A percentile compares a stretch with the other conserved stretches of the same genome.
Conservation (phyloP, 2,329 filamentous ascomycete species). For the Aspergillus sp. region DNA sequence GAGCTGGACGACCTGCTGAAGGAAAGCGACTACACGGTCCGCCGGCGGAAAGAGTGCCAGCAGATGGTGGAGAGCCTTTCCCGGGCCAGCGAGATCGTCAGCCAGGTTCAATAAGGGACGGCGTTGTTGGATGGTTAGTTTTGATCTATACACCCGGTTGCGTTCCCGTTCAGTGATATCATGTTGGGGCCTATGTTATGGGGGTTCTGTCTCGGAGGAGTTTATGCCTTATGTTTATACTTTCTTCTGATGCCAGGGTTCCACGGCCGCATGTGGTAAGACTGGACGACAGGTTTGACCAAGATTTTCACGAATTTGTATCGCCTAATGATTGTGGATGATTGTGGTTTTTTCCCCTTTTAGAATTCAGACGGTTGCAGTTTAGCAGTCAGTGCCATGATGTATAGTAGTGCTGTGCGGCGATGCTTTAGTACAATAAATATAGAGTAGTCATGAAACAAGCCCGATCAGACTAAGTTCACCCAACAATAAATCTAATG, state of each 20-base stretch:
- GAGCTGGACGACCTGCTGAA: slow-evolving; percentile 93
- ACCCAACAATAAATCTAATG: no score
- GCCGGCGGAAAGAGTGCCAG: slow-evolving; percentile 95
- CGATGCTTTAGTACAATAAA: background rate
- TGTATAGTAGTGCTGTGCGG: slow-evolving; percentile 12
- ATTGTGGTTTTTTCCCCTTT: slow-evolving; percentile 12
- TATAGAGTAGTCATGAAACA: no score
- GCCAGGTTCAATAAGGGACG: slow-evolving; percentile 61
- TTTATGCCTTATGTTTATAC: slow-evolving; percentile 19
- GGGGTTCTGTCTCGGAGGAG: slow-evolving; percentile 10
- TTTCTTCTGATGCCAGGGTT: slow-evolving; percentile 16
- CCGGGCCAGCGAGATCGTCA: slow-evolving; percentile 94
- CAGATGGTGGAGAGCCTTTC: slow-evolving; percentile 96
- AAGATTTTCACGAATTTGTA: slow-evolving; percentile 28
- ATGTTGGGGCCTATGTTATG: slow-evolving; percentile 17
- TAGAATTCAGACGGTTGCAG: slow-evolving; percentile 19
- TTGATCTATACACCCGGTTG: slow-evolving; percentile 16
- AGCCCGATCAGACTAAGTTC: no score
- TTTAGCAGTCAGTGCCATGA: background rate
- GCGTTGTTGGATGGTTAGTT: slow-evolving; percentile 19
- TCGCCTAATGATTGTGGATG: slow-evolving; percentile 27
- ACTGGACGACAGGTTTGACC: slow-evolving; percentile 17
- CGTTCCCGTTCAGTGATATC: background rate
- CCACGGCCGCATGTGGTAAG: slow-evolving; percentile 9
- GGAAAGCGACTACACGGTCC: slow-evolving; percentile 95